Conservation (phyloP, 2,329 filamentous ascomycete species). For the Aspergillaceae sp. region DNA sequence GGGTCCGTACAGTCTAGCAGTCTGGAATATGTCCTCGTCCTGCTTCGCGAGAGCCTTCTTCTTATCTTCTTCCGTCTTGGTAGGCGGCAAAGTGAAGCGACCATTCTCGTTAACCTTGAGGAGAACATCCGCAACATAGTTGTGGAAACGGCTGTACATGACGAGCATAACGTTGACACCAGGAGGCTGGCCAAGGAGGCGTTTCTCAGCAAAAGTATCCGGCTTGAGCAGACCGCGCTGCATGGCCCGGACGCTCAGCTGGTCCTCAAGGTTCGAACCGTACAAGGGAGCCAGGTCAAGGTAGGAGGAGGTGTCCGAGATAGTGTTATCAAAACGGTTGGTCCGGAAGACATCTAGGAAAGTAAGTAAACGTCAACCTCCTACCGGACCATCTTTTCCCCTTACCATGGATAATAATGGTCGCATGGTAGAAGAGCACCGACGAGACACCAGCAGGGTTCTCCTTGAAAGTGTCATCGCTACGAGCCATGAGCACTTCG, state of each 20-base stretch:
- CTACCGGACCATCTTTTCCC: neutral
- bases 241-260: slow-evolving; percentile 27
- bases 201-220: slow-evolving; percentile 28
- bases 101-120: slow-evolving; percentile 37
- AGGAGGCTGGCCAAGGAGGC: slow-evolving; percentile 26
- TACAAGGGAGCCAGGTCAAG: slow-evolving; percentile 41
- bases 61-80: slow-evolving; percentile 12
- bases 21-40: slow-evolving; percentile 30
- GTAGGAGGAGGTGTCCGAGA: slow-evolving; percentile 38
- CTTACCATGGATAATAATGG: slow-evolving; percentile 44
- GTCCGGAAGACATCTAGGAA: slow-evolving; percentile 31
- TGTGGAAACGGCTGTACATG: slow-evolving; percentile 33
- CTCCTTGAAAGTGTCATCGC: slow-evolving; percentile 14
- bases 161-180: slow-evolving; percentile 28
- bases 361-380: neutral
- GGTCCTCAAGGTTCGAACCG: slow-evolving; percentile 28
- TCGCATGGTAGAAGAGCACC: slow-evolving; percentile 43
- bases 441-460: slow-evolving; percentile 40
- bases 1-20: slow-evolving; percentile 16
- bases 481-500: slow-evolving; percentile 5
- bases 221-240: slow-evolving; percentile 33
- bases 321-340: slow-evolving; percentile 25
- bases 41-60: slow-evolving; percentile 30
- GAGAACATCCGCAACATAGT: slow-evolving; percentile 31
- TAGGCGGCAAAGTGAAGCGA: slow-evolving; percentile 14